Evolutionary conservation across 164 flowering plant species (phyloP).

Genomic region (Dillenia suffruticosa): DNA sequence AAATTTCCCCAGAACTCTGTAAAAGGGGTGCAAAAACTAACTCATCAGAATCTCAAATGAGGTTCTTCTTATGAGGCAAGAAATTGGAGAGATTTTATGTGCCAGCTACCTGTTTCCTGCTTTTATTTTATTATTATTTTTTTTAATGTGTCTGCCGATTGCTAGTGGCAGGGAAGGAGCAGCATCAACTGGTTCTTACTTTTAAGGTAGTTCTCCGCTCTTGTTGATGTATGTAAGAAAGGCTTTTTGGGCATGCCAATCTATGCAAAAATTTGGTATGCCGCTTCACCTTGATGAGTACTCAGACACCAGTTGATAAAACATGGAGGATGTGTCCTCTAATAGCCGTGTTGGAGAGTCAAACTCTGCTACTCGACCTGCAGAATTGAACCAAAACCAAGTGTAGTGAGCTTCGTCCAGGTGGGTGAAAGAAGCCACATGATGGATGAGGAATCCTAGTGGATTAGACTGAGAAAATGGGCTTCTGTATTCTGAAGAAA

Average conservation of each 20-base stretch:
- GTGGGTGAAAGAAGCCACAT: too few relatives aligned
- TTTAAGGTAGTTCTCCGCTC: not conserved
- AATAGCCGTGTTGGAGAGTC: conserved; percentile 73
- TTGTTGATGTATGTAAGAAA: conserved; percentile 3
- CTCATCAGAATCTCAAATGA: too few relatives aligned
- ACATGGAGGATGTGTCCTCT: conserved; percentile 91
- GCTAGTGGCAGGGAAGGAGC: conserved; percentile 15
- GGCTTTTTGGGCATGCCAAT: conserved; percentile 6
- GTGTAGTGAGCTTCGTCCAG: not conserved
- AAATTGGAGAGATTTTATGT: too few relatives aligned
- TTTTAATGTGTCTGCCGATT: conserved; percentile 7
- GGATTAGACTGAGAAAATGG: too few relatives aligned
- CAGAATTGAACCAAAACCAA: conserved; percentile 8
- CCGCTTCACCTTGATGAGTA: conserved; percentile 88
- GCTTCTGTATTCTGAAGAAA: too few relatives aligned
- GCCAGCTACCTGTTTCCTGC: too few relatives aligned
- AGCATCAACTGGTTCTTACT: not conserved
- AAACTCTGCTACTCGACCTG: conserved; percentile 94
- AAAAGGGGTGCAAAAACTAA: too few relatives aligned
- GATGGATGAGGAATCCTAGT: too few relatives aligned
- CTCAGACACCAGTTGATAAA: conserved; percentile 76
- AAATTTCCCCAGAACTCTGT: too few relatives aligned
- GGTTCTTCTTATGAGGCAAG: too few relatives aligned
- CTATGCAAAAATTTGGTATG: conserved; percentile 52
- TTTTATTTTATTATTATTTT: not conserved